Base-by-base conservation (phyloP, 129 eudicot genomes). In the Helianthus tuberosus region DNA sequence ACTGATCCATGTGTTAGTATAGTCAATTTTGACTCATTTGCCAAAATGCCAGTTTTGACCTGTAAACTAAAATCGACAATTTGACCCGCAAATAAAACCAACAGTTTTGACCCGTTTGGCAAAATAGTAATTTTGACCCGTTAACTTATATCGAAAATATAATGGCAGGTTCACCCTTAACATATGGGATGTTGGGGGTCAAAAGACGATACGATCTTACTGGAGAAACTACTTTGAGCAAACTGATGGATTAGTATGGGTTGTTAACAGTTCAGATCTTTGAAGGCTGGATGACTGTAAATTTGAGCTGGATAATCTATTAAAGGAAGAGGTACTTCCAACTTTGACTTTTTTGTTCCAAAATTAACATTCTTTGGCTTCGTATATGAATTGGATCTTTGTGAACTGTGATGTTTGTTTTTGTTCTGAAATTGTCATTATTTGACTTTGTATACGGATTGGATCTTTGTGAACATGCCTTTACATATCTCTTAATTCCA, bases 161-260 rank as follows among this genome's bases (percentile, higher is more conserved):
- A 53, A 71, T 80, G 75, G 66, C 79, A 93, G 98, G 91, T 93
- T 90, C 75, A 88, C 89, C 5, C 88, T 94, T 43, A 90, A 94
- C 77, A 94, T 94, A 79, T 94, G 97, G 98, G 98, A 94, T 82
- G 98, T 94, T 61, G 97, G 97, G 32, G 98, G 98, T 47, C 98
- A 94, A 73, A 94, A 80, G 75, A 94, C 98, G 0, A 94, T 94
- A 75, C 76, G 98, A 50, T 87, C 98, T 27, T 94, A 90, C 74
- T 94, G 98, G 98, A 94, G 98, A 84, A 94, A 94, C 83, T 94
- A 94, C 80, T 94, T 94, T 72, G 98, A 94, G 82, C 98, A 94
- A 80, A 91, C 97, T 39, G 97, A 94, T 85, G 98, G 98, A 16
- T 81, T 94, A 77, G 91, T 94, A 8, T 93, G 97, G 98, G 97